Evolutionary conservation across 2,329 filamentous ascomycete genomes (phyloP), one percentile per base, ranked within the genome.

Genomic region (Sphaerulina vaccinii): DNA sequence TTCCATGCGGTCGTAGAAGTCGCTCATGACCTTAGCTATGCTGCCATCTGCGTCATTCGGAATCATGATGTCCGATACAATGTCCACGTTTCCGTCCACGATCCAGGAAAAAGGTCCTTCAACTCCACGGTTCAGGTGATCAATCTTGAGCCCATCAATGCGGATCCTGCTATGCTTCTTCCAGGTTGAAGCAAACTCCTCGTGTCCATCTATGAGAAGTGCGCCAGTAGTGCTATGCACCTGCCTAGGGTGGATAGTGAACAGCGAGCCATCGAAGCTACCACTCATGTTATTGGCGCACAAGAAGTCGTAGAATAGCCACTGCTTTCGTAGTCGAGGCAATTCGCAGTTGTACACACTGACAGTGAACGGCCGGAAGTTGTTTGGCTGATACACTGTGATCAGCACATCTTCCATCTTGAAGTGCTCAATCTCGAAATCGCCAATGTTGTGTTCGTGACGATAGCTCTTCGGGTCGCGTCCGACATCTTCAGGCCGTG

Each of bases 41-140:
- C 91, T 88, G 56, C 92, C 90, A 53, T 95, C 88, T 35, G 84
- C 83, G 49, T 97, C 93, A 24, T 84, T 83, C 0, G 93, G 93
- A 56, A 99, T 88, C 83, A 96, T 92, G 59, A 99, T 85, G 65
- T 99, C 93, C 5, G 93, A 88, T 11, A 97, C 85, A 56, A 99
- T 96, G 67, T 99, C 93, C 35, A 99, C 90, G 57, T 93, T 95
- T 27, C 93, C 93, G 71, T 97, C 90, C 60, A 95, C 88, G 47
- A 99, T 99, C 93, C 93, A 99, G 3, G 90, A 91, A 69, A 99
- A 96, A 0, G 92, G 91, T 0, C 93, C 93, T 56, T 93, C 85
- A 15, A 96, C 90, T 19, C 91, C 91, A 36, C 90, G 84, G 67
- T 99, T 99, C 8, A 99, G 79, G 69, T 99, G 93, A 64, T 97